phyloP scores from a whole-genome alignment of 495 filamentous ascomycete genomes.

The Tirmania nivea region DNA sequence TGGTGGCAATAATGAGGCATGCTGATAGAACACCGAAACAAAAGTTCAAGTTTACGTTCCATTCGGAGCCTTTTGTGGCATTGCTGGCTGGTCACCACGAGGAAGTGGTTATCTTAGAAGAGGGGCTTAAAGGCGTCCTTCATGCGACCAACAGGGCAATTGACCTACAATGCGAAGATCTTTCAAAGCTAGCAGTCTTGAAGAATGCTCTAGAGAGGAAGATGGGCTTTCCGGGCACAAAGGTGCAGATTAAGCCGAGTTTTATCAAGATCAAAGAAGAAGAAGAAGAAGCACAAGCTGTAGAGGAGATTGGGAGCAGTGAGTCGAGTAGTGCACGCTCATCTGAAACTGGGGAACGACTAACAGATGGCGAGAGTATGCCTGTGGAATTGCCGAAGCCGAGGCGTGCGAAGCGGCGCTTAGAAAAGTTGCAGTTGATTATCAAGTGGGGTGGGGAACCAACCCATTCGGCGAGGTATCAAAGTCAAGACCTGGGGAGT shows the following conservation, averaged over 20 bases:
- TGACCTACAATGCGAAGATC: conserved; percentile 58
- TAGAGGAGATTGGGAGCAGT: neutral
- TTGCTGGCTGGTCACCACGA: conserved; percentile 85
- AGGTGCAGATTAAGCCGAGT: conserved; percentile 90
- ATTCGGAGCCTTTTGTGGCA: conserved; percentile 86
- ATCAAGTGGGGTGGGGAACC: conserved; percentile 99
- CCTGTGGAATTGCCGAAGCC: neutral
- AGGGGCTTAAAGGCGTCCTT: conserved; percentile 71
- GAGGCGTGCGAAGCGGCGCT: conserved; percentile 61
- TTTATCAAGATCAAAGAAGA: neutral
- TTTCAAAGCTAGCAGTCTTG: conserved; percentile 60
- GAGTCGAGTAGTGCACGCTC: neutral
- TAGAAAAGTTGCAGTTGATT: conserved; percentile 91
- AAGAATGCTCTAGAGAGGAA: conserved; percentile 76
- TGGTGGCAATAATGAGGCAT: conserved; percentile 88
- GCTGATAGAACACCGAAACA: conserved; percentile 96
- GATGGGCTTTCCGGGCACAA: conserved; percentile 80
- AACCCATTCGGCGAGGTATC: conserved; percentile 89
- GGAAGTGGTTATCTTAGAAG: conserved; percentile 82
- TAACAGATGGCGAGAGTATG: neutral
- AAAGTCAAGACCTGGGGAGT: conserved; percentile 78
- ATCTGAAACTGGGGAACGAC: neutral
- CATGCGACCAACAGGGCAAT: conserved; percentile 63
- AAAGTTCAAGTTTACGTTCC: conserved; percentile 98
- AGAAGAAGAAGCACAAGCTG: neutral